Evolutionary conservation across 2,329 filamentous ascomycete genomes (phyloP).

Genomic region (Botryotinia narcissicola): DNA sequence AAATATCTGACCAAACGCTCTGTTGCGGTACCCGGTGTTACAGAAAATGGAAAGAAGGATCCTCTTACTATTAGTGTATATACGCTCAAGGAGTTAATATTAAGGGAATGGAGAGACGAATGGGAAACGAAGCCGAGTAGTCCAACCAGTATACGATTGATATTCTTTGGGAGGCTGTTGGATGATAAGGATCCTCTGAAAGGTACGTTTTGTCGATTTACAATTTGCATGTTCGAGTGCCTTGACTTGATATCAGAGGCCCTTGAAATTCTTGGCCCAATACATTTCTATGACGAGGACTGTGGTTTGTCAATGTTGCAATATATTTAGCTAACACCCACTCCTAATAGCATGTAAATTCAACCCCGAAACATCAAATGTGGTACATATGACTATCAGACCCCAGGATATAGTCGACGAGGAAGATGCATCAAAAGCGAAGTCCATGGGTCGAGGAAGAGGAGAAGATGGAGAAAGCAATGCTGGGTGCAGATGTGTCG

Average conservation of each 20-base stretch:
- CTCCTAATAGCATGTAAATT: conserved; percentile 69
- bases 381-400: conserved; percentile 92
- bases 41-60: conserved; percentile 60
- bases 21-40: conserved; percentile 68
- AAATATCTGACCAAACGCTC: conserved; percentile 80
- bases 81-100: conserved; percentile 88
- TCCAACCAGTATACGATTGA: conserved; percentile 84
- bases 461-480: conserved; percentile 56
- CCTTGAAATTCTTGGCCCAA: not conserved
- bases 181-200: conserved; percentile 84
- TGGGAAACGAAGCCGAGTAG: conserved; percentile 87
- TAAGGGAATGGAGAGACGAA: conserved; percentile 87
- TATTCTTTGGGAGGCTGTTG: conserved; percentile 86
- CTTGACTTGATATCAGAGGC: not conserved
- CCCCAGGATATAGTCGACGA: conserved; percentile 82
- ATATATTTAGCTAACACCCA: not conserved
- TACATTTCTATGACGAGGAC: not conserved
- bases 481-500: conserved; percentile 63
- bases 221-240: not conserved
- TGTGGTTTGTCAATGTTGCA: not conserved
- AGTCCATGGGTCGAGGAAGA: conserved; percentile 42
- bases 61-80: conserved; percentile 91
- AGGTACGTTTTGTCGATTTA: conserved; percentile 55
- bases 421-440: conserved; percentile 44
- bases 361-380: conserved; percentile 70